Conservation (phyloP, 2,329 filamentous ascomycete genomes). For the Scedosporium aurantiacum region DNA sequence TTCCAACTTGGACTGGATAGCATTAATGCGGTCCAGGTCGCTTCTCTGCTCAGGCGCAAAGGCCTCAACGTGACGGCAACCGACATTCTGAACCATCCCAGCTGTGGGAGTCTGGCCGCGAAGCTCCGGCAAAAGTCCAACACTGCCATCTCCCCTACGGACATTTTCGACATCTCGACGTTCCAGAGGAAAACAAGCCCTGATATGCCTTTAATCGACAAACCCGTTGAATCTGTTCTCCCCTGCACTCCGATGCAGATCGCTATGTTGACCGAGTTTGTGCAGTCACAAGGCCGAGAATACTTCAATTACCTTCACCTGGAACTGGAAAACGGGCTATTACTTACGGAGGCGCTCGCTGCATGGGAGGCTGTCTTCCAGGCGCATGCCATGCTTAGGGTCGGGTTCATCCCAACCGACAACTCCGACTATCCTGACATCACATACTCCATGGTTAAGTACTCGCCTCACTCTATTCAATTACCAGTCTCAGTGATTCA, state of each 20-base stretch:
- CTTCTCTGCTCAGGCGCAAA: slow-evolving; percentile 50
- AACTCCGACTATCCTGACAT: slow-evolving; percentile 38
- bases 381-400: slow-evolving; percentile 62
- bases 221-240: slow-evolving; percentile 44
- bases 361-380: slow-evolving; percentile 49
- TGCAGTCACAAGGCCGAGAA: slow-evolving; percentile 51
- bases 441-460: slow-evolving; percentile 67
- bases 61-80: slow-evolving; percentile 51
- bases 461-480: slow-evolving; percentile 17
- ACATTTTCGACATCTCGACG: not conserved
- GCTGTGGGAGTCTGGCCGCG: slow-evolving; percentile 20
- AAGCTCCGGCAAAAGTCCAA: not conserved
- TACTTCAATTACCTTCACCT: slow-evolving; percentile 69
- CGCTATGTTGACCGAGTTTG: slow-evolving; percentile 67
- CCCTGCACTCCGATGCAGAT: slow-evolving; percentile 74
- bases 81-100: slow-evolving; percentile 60
- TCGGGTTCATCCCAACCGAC: slow-evolving; percentile 53
- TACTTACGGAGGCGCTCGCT: slow-evolving; percentile 28
- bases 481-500: slow-evolving; percentile 11
- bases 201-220: not conserved
- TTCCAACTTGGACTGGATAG: slow-evolving; percentile 87
- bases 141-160: not conserved
- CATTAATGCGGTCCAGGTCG: slow-evolving; percentile 74
- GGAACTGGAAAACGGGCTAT: slow-evolving; percentile 29
- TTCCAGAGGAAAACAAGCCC: not conserved